A percentile compares a stretch with the other conserved stretches of the same genome.
Conservation (phyloP, 768 basidiomycete species). For the Auricularia heimuer region DNA sequence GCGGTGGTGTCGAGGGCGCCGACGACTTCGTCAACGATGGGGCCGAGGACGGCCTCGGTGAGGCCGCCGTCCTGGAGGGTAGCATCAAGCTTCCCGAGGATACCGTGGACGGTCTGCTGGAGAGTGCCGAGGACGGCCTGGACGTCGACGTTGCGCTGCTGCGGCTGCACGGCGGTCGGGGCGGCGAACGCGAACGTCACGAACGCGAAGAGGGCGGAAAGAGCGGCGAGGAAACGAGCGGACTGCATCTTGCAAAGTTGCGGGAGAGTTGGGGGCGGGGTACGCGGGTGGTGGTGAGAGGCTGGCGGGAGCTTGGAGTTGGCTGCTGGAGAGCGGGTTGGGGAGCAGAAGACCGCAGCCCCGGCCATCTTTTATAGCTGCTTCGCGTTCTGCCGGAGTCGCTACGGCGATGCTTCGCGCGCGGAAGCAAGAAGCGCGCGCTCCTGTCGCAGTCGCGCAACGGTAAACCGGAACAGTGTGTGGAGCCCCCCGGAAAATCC, state of each 20-base stretch:
- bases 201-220: background rate
- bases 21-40: background rate
- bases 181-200: background rate
- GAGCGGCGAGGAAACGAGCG: constrained; percentile 2
- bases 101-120: background rate
- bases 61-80: background rate
- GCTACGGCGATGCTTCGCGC: background rate
- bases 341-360: background rate
- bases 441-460: no score
- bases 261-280: background rate
- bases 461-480: no score
- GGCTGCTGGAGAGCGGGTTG: background rate
- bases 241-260: background rate
- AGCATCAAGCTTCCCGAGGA: background rate
- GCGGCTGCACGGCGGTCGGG: background rate
- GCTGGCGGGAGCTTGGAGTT: background rate
- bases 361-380: background rate
- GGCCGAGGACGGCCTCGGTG: background rate
- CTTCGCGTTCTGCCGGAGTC: background rate
- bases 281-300: background rate
- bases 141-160: background rate
- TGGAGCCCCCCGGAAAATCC: no score
- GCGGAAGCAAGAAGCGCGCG: no score
- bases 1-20: background rate
- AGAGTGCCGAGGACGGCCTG: background rate